These are phyloP conservation scores for Scleroderma bovista DNA, from an alignment of 768 basidiomycete genomes.

Conservation along the genomic window DNA sequence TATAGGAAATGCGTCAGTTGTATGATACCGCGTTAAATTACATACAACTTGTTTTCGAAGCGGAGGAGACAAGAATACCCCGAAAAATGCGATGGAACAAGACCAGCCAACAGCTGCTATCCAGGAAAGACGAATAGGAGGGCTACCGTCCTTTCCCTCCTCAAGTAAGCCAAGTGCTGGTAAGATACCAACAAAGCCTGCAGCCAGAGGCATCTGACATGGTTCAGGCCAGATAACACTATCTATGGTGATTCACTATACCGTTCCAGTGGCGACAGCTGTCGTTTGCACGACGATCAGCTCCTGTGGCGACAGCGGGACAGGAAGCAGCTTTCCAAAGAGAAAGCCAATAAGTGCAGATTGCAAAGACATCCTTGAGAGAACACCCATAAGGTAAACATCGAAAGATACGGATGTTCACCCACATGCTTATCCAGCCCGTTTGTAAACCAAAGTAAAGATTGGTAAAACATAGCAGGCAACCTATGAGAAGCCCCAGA, in stretches of 20 bases:
- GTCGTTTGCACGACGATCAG: constrained; percentile 94
- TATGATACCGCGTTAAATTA: constrained; percentile 6
- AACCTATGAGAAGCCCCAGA: constrained; percentile 79
- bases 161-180: constrained; percentile 84
- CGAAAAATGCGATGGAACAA: constrained; percentile 89
- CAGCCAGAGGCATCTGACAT: constrained; percentile 72
- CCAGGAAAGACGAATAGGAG: constrained; percentile 73
- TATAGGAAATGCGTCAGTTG: constrained; percentile 24
- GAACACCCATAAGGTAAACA: neutral
- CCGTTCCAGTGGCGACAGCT: constrained; percentile 86
- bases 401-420: neutral
- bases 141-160: constrained; percentile 66
- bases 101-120: constrained; percentile 78
- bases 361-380: constrained; percentile 86
- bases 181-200: constrained; percentile 87
- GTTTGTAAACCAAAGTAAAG: constrained; percentile 84
- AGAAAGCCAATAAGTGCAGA: constrained; percentile 91
- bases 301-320: constrained; percentile 82
- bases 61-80: constrained; percentile 96
- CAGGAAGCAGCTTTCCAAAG: constrained; percentile 66
- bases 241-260: constrained; percentile 12
- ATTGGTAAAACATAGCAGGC: constrained; percentile 88
- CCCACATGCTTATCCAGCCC: constrained; percentile 85
- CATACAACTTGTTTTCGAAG: constrained; percentile 90
- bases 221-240: neutral